These are phyloP conservation scores for Ilex aquifolium DNA, from an alignment of 257 asterid species.

Conservation along the genomic window DNA sequence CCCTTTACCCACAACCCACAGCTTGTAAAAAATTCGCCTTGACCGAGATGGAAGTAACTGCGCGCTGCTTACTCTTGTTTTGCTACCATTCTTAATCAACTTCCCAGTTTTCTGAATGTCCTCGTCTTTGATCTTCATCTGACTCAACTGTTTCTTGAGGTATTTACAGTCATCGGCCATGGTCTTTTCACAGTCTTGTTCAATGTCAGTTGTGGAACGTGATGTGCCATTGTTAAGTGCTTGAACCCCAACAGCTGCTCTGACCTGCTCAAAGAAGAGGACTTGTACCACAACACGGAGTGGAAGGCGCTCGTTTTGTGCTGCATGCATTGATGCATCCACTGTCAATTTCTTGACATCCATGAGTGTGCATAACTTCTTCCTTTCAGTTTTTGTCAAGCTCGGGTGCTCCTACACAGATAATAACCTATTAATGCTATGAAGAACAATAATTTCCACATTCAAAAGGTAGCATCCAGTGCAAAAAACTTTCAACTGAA, in stretches of 20 bases:
- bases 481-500: not conserved
- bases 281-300: slow-evolving; percentile 82
- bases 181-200: slow-evolving; percentile 39
- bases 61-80: slow-evolving; percentile 38
- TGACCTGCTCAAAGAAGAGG: slow-evolving; percentile 67
- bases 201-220: slow-evolving; percentile 25
- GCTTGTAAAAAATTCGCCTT: slow-evolving; percentile 71
- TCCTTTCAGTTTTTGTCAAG: slow-evolving; percentile 64
- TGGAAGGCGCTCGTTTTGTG: slow-evolving; percentile 83
- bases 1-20: slow-evolving; percentile 70
- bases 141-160: slow-evolving; percentile 40
- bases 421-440: not conserved
- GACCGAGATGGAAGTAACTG: slow-evolving; percentile 85
- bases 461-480: not conserved
- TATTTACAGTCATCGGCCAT: slow-evolving; percentile 34
- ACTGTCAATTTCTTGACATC: slow-evolving; percentile 62
- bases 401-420: slow-evolving; percentile 51
- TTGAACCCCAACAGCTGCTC: slow-evolving; percentile 43
- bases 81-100: slow-evolving; percentile 42
- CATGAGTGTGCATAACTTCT: slow-evolving; percentile 64
- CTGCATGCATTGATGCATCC: slow-evolving; percentile 80
- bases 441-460: not conserved
- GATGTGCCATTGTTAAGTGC: slow-evolving; percentile 19
- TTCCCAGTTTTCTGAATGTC: slow-evolving; percentile 29
- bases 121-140: slow-evolving; percentile 48